Evolutionary conservation across 371 early-diverging fungal genomes (phyloP), one percentile per base, ranked within the genome.

Genomic region (Lichtheimia ornata): DNA sequence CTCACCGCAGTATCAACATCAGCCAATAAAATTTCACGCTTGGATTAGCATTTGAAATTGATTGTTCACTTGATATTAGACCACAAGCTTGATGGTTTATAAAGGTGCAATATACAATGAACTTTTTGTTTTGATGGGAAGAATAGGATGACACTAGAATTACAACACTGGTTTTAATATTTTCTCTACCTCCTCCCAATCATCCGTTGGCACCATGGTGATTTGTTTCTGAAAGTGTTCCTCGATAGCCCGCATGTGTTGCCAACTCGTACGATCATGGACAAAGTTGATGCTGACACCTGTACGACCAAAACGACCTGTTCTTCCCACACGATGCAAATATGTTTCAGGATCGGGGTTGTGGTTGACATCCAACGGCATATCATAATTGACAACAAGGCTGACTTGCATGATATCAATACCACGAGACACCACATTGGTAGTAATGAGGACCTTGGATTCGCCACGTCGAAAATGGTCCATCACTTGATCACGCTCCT

Each of bases 231-330:
- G 79, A 67, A 96, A 93, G 61, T 92, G 83, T 3, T 80, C 67
- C 72, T 94, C 88, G 58, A 97, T 94, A 4, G 71, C 79, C 60
- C 80, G 77, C 90, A 94, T 91, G 56, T 91, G 85, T 41, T 83
- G 69, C 77, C 80, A 84, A 54, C 84, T 86, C 68, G 70, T 66
- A 40, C 81, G 70, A 67, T 95, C 90, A 65, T 93, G 91, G 0
- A 97, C 91, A 84, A 99, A 96, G 77, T 98, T 99, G 76, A 99
- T 92, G 51, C 92, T 91, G 25, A 97, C 94, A 28, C 99, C 99
- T 0, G 87, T 87, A 59, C 99, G 91, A 17, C 99, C 98, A 71
- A 99, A 99, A 56, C 99, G 88, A 40, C 99, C 99, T 0, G 99
- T 98, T 68, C 99, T 89, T 9, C 99, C 99, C 66, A 99, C 97